Conservation (phyloP, 2,329 filamentous ascomycete species). For the Trematosphaeria pertusa region DNA sequence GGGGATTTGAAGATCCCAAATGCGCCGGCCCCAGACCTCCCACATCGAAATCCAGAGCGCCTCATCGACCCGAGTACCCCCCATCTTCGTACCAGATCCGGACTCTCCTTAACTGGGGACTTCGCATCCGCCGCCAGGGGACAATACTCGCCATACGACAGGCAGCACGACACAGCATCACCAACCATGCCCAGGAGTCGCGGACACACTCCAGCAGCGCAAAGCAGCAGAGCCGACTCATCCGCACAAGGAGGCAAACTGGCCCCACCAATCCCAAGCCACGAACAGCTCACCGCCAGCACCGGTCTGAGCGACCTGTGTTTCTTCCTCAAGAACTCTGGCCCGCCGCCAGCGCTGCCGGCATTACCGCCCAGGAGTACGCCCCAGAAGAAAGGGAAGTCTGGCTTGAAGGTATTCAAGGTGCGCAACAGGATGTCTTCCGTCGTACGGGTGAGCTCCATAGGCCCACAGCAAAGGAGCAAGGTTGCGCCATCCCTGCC, state of each 20-base stretch:
- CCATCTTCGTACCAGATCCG: constrained; percentile 17
- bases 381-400: constrained; percentile 21
- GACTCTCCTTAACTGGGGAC: constrained; percentile 26
- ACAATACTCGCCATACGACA: constrained; percentile 31
- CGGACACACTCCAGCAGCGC: constrained; percentile 10
- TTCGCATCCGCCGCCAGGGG: constrained; percentile 31
- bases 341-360: constrained; percentile 29
- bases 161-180: constrained; percentile 17
- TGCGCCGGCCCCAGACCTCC: constrained; percentile 24
- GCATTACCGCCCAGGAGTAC: too few species aligned
- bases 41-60: constrained; percentile 32
- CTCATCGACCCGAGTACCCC: constrained; percentile 24
- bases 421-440: constrained; percentile 31
- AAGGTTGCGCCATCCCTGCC: constrained; percentile 23
- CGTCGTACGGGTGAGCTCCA: constrained; percentile 28
- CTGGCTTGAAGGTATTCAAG: constrained; percentile 31
- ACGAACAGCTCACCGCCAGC: constrained; percentile 37
- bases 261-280: constrained; percentile 42
- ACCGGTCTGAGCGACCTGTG: constrained; percentile 38
- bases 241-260: constrained; percentile 27
- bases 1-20: constrained; percentile 20
- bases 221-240: constrained; percentile 24
- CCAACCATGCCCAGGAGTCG: constrained; percentile 19
- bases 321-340: constrained; percentile 40
- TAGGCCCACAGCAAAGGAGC: constrained; percentile 22